Evolutionary conservation across 2,329 filamentous ascomycete species (phyloP), one percentile per base, ranked within the genome.

Genomic region (Fusarium nematophilum): DNA sequence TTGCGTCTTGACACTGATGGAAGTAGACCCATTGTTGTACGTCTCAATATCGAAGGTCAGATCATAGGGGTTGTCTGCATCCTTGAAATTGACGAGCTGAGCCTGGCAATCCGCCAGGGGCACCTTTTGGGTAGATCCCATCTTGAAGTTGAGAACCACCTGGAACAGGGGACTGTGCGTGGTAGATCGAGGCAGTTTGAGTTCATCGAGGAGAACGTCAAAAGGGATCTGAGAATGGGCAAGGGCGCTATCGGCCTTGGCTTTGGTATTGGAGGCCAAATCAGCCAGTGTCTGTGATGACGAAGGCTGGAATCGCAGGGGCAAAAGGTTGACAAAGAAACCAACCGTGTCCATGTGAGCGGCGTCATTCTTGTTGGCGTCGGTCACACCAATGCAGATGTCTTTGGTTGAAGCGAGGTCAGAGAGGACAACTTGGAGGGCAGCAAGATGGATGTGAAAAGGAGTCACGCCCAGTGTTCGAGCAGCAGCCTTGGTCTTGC

Each of bases 321-420:
- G 29, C 1, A 58, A 39, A 0, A 53, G 47, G 5, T 58, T 56
- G 10, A 58, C 33, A 10, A 58, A 58, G 9, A 55, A 43, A 2
- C 55, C 55, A 9, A 58, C 42, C 0, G 44, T 58, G 1, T 36
- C 34, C 11, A 36, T 18, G 2, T 40, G 25, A 4, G 18, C 39
- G 9, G 29, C 31, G 0, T 55, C 52, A 7, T 51, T 30, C 2
- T 40, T 15, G 18, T 36, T 37, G 10, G 51, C 53, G 5, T 58
- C 55, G 6, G 53, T 36, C 18, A 58, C 55, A 1, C 51, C 55
- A 6, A 58, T 47, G 3, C 33, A 45, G 1, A 58, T 13, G n/a
- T 4, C 25, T 18, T 10, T 45, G 39, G 13, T 30, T 36, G 30
- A 33, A n/a, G 30, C 30, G 15, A 33, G 11, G 10, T 33, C 30